Base-by-base conservation (phyloP, 495 filamentous ascomycete species). In the Talaromyces adpressus region DNA sequence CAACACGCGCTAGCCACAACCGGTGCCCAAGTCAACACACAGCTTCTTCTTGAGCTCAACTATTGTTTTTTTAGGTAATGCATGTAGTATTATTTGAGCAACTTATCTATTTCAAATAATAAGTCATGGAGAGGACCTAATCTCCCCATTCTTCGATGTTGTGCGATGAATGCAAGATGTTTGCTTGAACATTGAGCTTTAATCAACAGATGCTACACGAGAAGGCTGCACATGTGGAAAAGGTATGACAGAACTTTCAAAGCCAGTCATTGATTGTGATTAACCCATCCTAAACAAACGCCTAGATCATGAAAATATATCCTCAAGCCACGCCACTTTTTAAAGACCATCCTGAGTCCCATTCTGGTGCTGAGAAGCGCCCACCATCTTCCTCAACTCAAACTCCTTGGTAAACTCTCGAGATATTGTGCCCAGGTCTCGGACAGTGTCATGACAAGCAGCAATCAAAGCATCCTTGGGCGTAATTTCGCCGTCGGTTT, bases 401-500 rank as follows among this genome's bases (percentile, higher is more conserved):
- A 86, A 95, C 76, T 99, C 95, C 72, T 95, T 95, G 56, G 91
- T 95, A 74, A 98, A 96, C 69, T 96, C 89, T 59, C 90, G 86
- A 39, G 86, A 89, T 23, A 98, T 73, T 58, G 85, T 85, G 25
- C 84, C 88, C 63, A 95, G 81, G 62, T 92, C 86, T 60, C 84
- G 79, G 59, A 99, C 89, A 23, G 97, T 77, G 61, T 89, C 86
- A 71, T 89, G 83, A 77, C 89, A 95, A 51, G 86, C 84, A 39
- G 84, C 78, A 64, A 94, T 72, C n/a, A 99, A 79, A 0, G 93
- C 93, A 67, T 95, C 88, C 62, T 90, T 91, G 6, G 94, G 95
- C 11, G 87, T 91, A 66, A 95, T 80, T 23, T 84, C 82, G 54
- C 94, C 95, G 71, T 97, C 91, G 1, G 95, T 99, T 75, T 96